Evolutionary conservation across 2,329 filamentous ascomycete species (phyloP), one percentile per base, ranked within the genome.

Genomic region (Trichoderma simmonsii): DNA sequence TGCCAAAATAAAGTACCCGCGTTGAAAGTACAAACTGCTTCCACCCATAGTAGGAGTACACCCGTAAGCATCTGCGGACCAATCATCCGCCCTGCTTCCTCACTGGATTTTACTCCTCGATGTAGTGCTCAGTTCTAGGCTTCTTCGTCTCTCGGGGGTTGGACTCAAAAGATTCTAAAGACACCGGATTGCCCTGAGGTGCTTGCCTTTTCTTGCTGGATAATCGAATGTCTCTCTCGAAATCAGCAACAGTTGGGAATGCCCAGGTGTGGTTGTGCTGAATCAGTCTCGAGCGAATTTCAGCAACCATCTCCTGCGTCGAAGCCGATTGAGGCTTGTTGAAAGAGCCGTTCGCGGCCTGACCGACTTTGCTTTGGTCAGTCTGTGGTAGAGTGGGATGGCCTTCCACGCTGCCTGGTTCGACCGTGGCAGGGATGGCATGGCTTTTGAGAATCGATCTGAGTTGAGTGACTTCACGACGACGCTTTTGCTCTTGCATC

Each of bases 381-480:
- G 66, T 68, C 30, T 59, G 70, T 30, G 59, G 57, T 14, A 14
- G 39, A 28, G n/a, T 21, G 12, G 12, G 32, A 43, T n/a, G 51
- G 12, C 65, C 26, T 18, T 69, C 65, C 14, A 61, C 6, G 24
- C 28, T 60, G 12, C 26, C 14, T 60, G 34, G 21, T 32, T 69
- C 56, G 26, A 51, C 11, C 9, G 34, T 15, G 21, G 15, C 24
- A 39, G 57, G 26, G 15, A 24, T 28, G 26, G 26, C 21, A 36
- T 60, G 36, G n/a, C 67, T 36, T 57, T 81, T 82, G 34, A 84
- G 64, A 30, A 83, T 83, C 1, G 82, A 80, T 1, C 78, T 79
- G 6, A 80, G 78, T 15, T 74, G 73, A 5, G 56, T 72, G 3
- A 75, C 75, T 63, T 78, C 79, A 39, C 82, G 77, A 32, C 82